Conservation (phyloP, 148 eudicot genomes). For the Fagopyrum esculentum region DNA sequence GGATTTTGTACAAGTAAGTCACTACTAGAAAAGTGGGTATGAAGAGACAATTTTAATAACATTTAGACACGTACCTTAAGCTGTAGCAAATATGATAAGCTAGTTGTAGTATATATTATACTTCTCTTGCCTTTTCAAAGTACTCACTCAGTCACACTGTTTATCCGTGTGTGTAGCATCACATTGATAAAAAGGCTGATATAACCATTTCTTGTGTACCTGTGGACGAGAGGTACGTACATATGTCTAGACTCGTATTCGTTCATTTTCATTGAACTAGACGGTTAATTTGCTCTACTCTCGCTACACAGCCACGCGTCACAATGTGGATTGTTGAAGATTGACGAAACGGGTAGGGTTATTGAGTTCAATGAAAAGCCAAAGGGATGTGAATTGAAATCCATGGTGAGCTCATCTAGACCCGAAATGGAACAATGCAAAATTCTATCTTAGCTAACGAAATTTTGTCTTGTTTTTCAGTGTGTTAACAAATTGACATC, state of each 20-base stretch:
- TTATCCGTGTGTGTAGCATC: constrained; percentile 41
- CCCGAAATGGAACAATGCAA: too few species aligned
- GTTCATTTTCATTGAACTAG: not conserved
- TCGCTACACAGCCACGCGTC: constrained; percentile 49
- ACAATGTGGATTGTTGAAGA: constrained; percentile 54
- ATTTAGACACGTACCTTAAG: too few species aligned
- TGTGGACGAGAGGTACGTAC: constrained; percentile 66
- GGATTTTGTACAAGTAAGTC: constrained; percentile 73
- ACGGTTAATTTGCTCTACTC: not conserved
- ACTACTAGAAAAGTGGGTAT: too few species aligned
- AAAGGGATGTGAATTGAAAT: constrained; percentile 42
- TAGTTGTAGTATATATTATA: too few species aligned
- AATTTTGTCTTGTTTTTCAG: not conserved
- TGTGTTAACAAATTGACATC: not conserved
- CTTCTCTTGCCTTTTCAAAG: not conserved
- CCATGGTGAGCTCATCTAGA: constrained; percentile 38
- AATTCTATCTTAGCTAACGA: not conserved
- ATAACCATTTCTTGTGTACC: constrained; percentile 85
- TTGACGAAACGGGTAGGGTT: constrained; percentile 53
- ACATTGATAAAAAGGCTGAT: constrained; percentile 69
- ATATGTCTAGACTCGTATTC: constrained; percentile 11
- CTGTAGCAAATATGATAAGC: too few species aligned
- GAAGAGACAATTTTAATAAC: too few species aligned
- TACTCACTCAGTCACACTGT: not conserved
- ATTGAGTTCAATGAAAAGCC: constrained; percentile 64